Evolutionary conservation across 1,284 basidiomycete genomes (phyloP).

Genomic region (Laetiporus sulphureus): DNA sequence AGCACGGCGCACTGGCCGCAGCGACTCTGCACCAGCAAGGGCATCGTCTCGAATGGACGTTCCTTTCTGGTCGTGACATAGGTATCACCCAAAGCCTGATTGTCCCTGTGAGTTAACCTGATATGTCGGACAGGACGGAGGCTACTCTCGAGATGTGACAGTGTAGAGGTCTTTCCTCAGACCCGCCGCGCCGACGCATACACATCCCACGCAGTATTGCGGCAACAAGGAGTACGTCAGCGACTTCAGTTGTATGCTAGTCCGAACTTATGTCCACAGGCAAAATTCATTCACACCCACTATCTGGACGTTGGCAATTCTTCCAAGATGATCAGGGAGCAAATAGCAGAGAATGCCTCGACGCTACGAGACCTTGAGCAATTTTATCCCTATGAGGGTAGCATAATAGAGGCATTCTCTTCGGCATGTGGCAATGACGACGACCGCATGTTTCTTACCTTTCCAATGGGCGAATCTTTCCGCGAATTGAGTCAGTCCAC

Average conservation of each 20-base stretch:
- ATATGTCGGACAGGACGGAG: constrained; percentile 17
- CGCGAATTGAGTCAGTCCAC: constrained; percentile 51
- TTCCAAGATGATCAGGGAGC: constrained; percentile 50
- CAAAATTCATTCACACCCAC: constrained; percentile 59
- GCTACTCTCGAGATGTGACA: constrained; percentile 22
- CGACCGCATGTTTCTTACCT: constrained; percentile 35
- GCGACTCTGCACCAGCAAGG: constrained; percentile 40
- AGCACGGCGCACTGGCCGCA: constrained; percentile 47
- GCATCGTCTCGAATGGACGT: constrained; percentile 47
- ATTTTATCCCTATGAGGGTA: constrained; percentile 54
- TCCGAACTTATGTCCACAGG: constrained; percentile 36
- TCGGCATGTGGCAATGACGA: constrained; percentile 23
- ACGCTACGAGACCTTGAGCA: constrained; percentile 25
- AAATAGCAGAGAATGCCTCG: constrained; percentile 40
- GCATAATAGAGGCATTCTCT: constrained; percentile 37
- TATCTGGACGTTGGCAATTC: constrained; percentile 69
- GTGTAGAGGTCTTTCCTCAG: constrained; percentile 46
- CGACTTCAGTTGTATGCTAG: background rate
- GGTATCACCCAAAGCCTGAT: constrained; percentile 7
- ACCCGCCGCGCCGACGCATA: constrained; percentile 38
- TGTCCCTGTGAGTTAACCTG: background rate
- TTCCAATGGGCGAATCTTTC: constrained; percentile 56
- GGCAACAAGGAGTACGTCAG: constrained; percentile 54
- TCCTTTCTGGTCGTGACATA: constrained; percentile 29
- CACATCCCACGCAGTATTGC: constrained; percentile 26